These are phyloP conservation scores for Neurospora pannonica DNA, from an alignment of 495 filamentous ascomycete species.

Conservation along the genomic window DNA sequence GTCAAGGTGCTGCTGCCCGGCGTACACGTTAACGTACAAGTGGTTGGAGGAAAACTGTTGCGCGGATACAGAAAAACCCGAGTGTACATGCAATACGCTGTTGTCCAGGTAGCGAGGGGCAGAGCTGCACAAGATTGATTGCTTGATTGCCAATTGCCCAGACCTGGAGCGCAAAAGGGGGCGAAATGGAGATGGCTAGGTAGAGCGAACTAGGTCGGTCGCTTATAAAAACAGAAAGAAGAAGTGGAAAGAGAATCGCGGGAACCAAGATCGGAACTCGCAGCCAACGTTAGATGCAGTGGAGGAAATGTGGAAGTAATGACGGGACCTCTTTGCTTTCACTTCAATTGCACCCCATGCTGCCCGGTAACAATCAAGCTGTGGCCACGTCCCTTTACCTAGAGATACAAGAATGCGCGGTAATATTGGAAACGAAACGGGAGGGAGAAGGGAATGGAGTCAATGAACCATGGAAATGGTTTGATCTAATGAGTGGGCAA, in stretches of 20 bases:
- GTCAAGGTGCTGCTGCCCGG: not conserved
- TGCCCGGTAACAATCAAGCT: not conserved
- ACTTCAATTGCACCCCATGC: not conserved
- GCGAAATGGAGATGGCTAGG: not conserved
- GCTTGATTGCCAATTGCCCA: not conserved
- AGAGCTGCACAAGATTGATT: not conserved
- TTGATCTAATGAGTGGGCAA: not conserved
- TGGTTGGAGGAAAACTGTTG: not conserved
- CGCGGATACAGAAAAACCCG: not conserved
- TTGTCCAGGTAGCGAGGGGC: not conserved
- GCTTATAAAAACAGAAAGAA: not conserved
- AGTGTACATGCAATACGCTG: not conserved
- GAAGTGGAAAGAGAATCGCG: not conserved
- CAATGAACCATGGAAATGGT: not conserved
- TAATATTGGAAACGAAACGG: not conserved
- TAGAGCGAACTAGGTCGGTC: not conserved
- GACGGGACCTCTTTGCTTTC: not conserved
- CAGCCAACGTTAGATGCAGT: not conserved
- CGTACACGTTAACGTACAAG: not conserved
- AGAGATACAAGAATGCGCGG: not conserved
- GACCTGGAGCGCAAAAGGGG: not conserved
- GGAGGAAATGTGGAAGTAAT: not conserved
- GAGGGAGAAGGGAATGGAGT: not conserved
- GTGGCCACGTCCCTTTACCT: not conserved
- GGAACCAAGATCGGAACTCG: not conserved